These are phyloP conservation scores for Aspergillus egyptiacus DNA, from an alignment of 495 filamentous ascomycete species.

Conservation along the genomic window DNA sequence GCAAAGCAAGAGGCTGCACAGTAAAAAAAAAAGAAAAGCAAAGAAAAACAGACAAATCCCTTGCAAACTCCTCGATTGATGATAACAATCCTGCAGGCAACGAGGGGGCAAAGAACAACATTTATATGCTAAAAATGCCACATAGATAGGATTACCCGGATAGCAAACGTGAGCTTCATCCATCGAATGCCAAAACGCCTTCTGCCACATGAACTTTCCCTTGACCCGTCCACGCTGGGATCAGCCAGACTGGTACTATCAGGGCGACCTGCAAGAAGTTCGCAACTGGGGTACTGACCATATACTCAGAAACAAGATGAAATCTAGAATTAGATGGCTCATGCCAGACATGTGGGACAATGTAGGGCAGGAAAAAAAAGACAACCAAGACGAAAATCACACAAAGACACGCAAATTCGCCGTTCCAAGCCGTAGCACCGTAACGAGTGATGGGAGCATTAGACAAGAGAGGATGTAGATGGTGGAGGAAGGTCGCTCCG, in stretches of 20 bases:
- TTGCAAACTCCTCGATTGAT: conserved; percentile 20
- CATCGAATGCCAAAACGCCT: conserved; percentile 18
- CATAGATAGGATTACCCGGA: conserved; percentile 14
- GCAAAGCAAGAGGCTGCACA: conserved; percentile 10
- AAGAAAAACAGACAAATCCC: conserved; percentile 7
- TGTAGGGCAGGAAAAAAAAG: conserved; percentile 4
- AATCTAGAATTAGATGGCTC: conserved; percentile 37
- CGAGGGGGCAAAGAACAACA: conserved; percentile 16
- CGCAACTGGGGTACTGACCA: conserved; percentile 16
- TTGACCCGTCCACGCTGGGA: conserved; percentile 8
- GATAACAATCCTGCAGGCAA: conserved; percentile 12
- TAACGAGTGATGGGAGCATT: conserved; percentile 32
- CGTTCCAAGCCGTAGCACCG: conserved; percentile 44
- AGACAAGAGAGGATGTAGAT: conserved; percentile 8
- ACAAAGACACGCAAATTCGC: conserved; percentile 33
- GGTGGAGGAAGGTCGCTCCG: conserved; percentile 17
- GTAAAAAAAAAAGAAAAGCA: conserved; percentile 10
- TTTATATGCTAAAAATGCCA: conserved; percentile 20
- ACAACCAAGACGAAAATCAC: conserved; percentile 17
- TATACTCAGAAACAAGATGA: conserved; percentile 23
- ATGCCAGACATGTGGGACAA: conserved; percentile 26
- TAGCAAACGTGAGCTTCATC: conserved; percentile 7
- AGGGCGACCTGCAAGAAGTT: conserved; percentile 5
- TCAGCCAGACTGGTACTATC: not conserved
- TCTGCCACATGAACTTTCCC: conserved; percentile 13